Evolutionary conservation across 2,329 filamentous ascomycete species (phyloP).

Genomic region (Penicillium sp.): DNA sequence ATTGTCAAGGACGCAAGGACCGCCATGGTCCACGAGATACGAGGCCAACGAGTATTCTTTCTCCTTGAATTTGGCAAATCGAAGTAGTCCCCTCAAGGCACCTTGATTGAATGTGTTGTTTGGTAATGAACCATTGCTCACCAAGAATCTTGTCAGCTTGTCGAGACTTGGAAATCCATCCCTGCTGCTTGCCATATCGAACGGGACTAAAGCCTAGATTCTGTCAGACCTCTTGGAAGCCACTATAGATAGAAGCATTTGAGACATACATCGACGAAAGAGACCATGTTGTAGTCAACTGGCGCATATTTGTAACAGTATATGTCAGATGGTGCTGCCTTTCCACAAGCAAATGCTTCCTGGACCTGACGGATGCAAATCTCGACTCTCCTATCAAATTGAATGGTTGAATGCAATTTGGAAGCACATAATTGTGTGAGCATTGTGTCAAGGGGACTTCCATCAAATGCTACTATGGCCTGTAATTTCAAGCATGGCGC

Average conservation of each 20-base stretch:
- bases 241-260: too few species aligned
- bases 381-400: too few species aligned
- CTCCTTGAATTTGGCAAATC: background rate
- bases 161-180: background rate
- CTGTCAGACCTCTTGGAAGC: too few species aligned
- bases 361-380: conserved; percentile 1
- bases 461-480: too few species aligned
- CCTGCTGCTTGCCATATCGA: background rate
- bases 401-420: too few species aligned
- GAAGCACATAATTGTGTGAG: too few species aligned
- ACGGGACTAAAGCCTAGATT: background rate
- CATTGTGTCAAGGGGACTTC: too few species aligned
- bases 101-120: background rate
- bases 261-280: conserved; percentile 5
- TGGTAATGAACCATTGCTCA: background rate
- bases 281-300: background rate
- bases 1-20: background rate
- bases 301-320: background rate
- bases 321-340: background rate
- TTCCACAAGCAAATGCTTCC: background rate
- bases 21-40: conserved; percentile 3
- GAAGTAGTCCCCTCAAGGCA: background rate
- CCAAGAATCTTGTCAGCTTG: background rate
- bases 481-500: too few species aligned
- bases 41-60: background rate